Evolutionary conservation across 2,329 filamentous ascomycete species (phyloP).

Genomic region (Epichloe coenophiala): DNA sequence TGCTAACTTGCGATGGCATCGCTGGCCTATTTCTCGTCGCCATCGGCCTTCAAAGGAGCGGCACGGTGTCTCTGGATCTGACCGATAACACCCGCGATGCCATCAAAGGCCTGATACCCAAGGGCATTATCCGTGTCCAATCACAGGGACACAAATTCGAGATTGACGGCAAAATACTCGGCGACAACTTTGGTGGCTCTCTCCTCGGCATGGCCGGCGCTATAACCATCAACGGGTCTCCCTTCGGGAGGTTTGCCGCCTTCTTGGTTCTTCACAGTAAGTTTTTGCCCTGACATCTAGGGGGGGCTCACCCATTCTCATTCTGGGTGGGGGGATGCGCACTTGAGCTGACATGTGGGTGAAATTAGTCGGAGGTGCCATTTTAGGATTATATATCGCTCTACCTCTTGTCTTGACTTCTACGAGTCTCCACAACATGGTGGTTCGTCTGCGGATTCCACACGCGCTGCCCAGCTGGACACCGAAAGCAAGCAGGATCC

Average conservation of each 20-base stretch:
- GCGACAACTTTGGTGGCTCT: conserved; percentile 8
- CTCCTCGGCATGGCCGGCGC: conserved; percentile 3
- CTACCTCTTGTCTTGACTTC: conserved; percentile 17
- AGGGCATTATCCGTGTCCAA: conserved; percentile 13
- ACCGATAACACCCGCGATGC: conserved; percentile 4
- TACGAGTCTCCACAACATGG: conserved; percentile 14
- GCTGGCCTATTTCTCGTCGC: conserved; percentile 17
- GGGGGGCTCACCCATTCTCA: too few relatives aligned
- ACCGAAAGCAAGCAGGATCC: conserved; percentile 12
- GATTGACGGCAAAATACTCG: conserved; percentile 12
- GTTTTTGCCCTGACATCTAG: not conserved
- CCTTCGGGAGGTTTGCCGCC: not conserved
- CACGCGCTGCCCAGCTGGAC: conserved; percentile 12
- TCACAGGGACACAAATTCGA: conserved; percentile 15
- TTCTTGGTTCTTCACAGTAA: conserved; percentile 4
- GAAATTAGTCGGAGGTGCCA: conserved; percentile 6
- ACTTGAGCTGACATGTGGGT: not conserved
- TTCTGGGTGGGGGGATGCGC: too few relatives aligned
- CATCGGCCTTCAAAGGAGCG: conserved; percentile 13
- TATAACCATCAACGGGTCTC: conserved; percentile 3
- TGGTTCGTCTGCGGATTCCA: conserved; percentile 10
- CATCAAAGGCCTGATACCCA: conserved; percentile 13
- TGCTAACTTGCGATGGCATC: conserved; percentile 19
- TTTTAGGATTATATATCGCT: conserved; percentile 13
- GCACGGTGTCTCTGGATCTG: conserved; percentile 7